A percentile compares a stretch with the other conserved stretches of the same genome.
These are phyloP conservation scores for Lupinus albus DNA, from an alignment of 306 rosid species.

Conservation along the genomic window DNA sequence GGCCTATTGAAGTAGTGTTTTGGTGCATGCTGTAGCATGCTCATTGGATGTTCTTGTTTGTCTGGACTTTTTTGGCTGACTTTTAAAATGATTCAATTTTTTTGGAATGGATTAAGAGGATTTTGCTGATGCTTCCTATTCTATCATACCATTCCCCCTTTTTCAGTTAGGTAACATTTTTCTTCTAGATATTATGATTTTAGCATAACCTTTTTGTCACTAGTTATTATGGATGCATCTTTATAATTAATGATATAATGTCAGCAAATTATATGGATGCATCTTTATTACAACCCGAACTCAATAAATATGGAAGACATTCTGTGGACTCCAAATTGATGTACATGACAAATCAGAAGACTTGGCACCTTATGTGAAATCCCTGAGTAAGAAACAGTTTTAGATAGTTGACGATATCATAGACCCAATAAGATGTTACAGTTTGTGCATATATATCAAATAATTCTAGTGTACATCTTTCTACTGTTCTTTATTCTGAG, in stretches of 20 bases:
- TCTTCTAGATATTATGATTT: slow-evolving; percentile 6
- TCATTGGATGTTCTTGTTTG: background rate
- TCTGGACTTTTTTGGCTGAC: background rate
- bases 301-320: background rate
- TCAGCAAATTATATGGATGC: background rate
- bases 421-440: background rate
- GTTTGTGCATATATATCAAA: background rate
- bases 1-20: no score
- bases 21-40: no score
- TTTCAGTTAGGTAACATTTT: background rate
- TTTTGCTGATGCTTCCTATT: background rate
- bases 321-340: background rate
- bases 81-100: background rate
- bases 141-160: background rate
- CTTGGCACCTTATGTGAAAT: background rate
- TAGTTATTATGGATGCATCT: background rate
- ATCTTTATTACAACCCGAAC: background rate
- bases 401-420: background rate
- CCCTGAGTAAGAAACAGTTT: background rate
- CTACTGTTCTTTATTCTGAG: background rate
- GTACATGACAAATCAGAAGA: background rate
- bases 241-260: background rate
- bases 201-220: background rate
- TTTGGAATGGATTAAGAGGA: background rate
- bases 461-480: background rate